A percentile compares a stretch with the other conserved stretches of the same genome.
These are phyloP conservation scores for Rhytidiadelphus loreus DNA, from an alignment of 225 moss, liverwort and hornwort species.

Conservation along the genomic window DNA sequence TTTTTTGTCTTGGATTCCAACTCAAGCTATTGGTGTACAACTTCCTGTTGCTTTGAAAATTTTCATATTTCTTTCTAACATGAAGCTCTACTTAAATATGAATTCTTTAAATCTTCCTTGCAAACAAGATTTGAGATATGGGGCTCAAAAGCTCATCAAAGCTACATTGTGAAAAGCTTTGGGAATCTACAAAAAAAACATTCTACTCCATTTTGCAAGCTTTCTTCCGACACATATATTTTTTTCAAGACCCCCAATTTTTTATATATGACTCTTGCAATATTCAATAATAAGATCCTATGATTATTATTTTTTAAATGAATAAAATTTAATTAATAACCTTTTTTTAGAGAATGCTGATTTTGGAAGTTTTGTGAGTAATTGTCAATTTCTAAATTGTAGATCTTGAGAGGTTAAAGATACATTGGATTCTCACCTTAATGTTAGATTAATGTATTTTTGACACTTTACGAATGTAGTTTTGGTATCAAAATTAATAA, in stretches of 20 bases:
- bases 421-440: not conserved
- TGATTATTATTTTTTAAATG: too few relatives aligned
- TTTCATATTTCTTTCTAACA: not conserved
- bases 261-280: not conserved
- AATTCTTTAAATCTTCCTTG: not conserved
- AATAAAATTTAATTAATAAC: not conserved
- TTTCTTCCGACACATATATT: not conserved
- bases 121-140: not conserved
- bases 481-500: not conserved
- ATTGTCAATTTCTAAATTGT: not conserved
- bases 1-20: not conserved
- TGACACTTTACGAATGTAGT: not conserved
- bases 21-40: rapidly evolving
- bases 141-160: rapidly evolving
- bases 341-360: rapidly evolving
- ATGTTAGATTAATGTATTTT: not conserved
- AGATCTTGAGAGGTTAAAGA: not conserved
- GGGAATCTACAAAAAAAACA: too few relatives aligned
- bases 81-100: not conserved
- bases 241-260: rapidly evolving
- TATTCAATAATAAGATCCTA: not conserved
- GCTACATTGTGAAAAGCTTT: rapidly evolving
- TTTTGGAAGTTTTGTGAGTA: not conserved
- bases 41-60: not conserved
- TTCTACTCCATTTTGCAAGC: not conserved